A percentile compares a stretch with the other conserved stretches of the same genome.
These are phyloP conservation scores for Flueggea neowawraea DNA, from an alignment of 441 rosid species.

Conservation along the genomic window DNA sequence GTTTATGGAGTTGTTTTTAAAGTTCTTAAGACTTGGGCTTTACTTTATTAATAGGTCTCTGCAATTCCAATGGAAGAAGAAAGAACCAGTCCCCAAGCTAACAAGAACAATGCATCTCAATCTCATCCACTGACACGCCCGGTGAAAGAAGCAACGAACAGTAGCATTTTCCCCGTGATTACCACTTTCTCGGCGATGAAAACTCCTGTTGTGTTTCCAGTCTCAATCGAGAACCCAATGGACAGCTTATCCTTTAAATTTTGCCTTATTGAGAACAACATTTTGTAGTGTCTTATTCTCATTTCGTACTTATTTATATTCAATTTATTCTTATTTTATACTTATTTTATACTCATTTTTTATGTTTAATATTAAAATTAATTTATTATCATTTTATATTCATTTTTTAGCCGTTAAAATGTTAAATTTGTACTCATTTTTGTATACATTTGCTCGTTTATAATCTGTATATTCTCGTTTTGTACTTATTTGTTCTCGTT, in stretches of 20 bases:
- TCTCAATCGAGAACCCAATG: slow-evolving; percentile 28
- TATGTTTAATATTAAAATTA: no score
- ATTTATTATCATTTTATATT: no score
- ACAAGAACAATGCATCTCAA: slow-evolving; percentile 11
- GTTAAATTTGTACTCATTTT: no score
- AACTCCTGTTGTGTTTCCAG: slow-evolving; percentile 27
- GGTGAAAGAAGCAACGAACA: slow-evolving; percentile 23
- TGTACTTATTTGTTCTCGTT: no score
- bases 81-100: slow-evolving; percentile 20
- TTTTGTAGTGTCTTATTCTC: no score
- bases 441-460: no score
- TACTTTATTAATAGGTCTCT: slow-evolving; percentile 30
- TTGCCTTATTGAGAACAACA: no score
- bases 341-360: no score
- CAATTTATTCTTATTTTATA: no score
- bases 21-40: not conserved
- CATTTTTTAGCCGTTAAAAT: no score
- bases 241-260: slow-evolving; percentile 26
- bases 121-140: slow-evolving; percentile 16
- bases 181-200: slow-evolving; percentile 24
- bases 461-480: no score
- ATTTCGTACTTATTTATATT: no score
- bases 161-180: slow-evolving; percentile 25
- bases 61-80: slow-evolving; percentile 46
- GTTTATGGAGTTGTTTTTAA: not conserved